Percentiles rank a stretch among this genome's conserved stretches.
phyloP scores from a whole-genome alignment of 1,284 basidiomycete genomes.

The Ustilago trichophora region DNA sequence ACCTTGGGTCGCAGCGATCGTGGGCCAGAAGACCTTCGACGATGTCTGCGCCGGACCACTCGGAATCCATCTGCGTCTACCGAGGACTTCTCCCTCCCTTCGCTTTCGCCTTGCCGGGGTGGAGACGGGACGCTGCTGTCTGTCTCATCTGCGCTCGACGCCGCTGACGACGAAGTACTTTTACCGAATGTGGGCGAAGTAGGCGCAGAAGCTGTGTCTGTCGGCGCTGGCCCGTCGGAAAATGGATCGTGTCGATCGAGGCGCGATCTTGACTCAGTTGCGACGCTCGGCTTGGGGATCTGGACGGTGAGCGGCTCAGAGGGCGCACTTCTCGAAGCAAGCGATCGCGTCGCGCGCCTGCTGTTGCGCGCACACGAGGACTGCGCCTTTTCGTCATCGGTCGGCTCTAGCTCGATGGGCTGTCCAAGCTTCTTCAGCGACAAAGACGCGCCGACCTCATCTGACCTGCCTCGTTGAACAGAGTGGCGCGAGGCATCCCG shows the following conservation, averaged over 20 bases:
- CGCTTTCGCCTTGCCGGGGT: not conserved
- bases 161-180: not conserved
- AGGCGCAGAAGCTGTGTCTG: slow-evolving; percentile 40
- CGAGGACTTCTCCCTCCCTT: not conserved
- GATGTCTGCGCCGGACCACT: slow-evolving; percentile 29
- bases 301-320: slow-evolving; percentile 8
- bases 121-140: slow-evolving; percentile 10
- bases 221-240: slow-evolving; percentile 20
- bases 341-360: not conserved
- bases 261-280: not conserved
- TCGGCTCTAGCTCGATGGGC: slow-evolving; percentile 17
- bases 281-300: slow-evolving; percentile 1
- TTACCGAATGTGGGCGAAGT: slow-evolving; percentile 35
- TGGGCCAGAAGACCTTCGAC: slow-evolving; percentile 26
- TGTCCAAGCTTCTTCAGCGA: slow-evolving; percentile 21
- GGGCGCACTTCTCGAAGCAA: not conserved
- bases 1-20: slow-evolving; percentile 51
- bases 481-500: too few relatives aligned
- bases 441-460: too few relatives aligned
- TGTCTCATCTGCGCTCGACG: slow-evolving; percentile 32
- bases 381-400: slow-evolving; percentile 4
- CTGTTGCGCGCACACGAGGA: not conserved
- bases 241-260: slow-evolving; percentile 6
- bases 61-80: slow-evolving; percentile 48
- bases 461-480: too few relatives aligned